Conservation (phyloP, 768 basidiomycete genomes). For the Kwoniella sp. region DNA sequence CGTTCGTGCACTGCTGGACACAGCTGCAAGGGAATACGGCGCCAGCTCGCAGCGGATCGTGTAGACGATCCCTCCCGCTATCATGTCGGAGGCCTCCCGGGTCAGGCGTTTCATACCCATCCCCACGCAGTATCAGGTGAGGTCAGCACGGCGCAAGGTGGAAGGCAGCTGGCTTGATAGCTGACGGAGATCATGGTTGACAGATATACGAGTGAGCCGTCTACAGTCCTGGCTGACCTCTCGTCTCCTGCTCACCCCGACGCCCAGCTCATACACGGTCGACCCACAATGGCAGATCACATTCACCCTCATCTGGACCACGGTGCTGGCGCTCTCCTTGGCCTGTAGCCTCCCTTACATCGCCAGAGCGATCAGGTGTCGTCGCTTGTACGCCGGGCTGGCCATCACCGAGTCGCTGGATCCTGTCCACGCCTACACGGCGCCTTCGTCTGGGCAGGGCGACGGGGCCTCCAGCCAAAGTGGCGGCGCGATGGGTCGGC, state of each 20-base stretch:
- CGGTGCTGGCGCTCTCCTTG: conserved; percentile 26
- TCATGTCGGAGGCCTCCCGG: no score
- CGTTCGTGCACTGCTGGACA: no score
- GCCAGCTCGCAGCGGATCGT: no score
- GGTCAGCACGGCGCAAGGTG: background rate
- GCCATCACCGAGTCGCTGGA: conserved; percentile 16
- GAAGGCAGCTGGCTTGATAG: background rate
- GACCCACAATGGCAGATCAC: conserved; percentile 39
- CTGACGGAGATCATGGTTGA: background rate
- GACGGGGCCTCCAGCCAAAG: background rate
- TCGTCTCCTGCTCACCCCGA: background rate
- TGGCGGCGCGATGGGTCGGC: background rate
- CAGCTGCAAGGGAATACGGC: no score
- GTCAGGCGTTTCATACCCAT: conserved; percentile 15
- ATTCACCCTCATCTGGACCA: conserved; percentile 44
- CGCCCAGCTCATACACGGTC: conserved; percentile 35
- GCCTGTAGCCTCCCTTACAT: conserved; percentile 31
- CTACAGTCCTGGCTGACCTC: background rate
- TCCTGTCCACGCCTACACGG: background rate
- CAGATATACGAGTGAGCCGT: conserved; percentile 27
- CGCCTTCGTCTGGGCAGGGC: background rate
- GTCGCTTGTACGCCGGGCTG: conserved; percentile 18
- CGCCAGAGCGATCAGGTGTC: conserved; percentile 8
- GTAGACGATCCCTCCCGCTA: no score
- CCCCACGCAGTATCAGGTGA: conserved; percentile 15